Evolutionary conservation across 352 stramenopile genomes (phyloP).

Genomic region (Pythium aquatile): DNA sequence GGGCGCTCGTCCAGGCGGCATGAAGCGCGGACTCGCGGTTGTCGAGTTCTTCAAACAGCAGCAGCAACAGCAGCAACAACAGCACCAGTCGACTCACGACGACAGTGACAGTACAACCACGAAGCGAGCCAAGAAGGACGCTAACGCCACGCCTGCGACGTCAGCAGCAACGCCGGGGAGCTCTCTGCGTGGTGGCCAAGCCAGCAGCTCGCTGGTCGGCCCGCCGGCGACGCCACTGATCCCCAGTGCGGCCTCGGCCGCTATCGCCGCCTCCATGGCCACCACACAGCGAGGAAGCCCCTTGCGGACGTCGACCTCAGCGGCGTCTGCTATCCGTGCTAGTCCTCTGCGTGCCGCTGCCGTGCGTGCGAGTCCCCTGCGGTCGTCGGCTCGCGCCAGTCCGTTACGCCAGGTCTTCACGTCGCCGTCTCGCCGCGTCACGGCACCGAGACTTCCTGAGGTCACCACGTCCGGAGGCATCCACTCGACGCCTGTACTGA

Average conservation of each 20-base stretch:
- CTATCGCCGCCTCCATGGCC: neutral
- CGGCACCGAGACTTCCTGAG: conserved; percentile 19
- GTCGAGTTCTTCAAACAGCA: conserved; percentile 77
- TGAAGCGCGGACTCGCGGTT: conserved; percentile 70
- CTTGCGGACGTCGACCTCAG: conserved; percentile 8
- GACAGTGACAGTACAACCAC: neutral
- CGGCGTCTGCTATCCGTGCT: conserved; percentile 1
- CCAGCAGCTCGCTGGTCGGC: conserved; percentile 16
- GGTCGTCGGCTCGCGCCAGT: conserved; percentile 14
- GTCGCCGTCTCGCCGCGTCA: conserved; percentile 22
- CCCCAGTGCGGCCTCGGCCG: neutral
- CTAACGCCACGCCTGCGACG: neutral
- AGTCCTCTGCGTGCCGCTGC: conserved; percentile 20
- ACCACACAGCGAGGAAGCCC: conserved; percentile 16
- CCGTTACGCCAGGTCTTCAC: conserved; percentile 26
- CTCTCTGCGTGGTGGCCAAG: conserved; percentile 1
- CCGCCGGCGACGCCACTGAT: conserved; percentile 19
- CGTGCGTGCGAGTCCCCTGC: conserved; percentile 19
- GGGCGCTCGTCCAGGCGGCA: conserved; percentile 38
- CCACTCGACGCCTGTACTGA: conserved; percentile 31
- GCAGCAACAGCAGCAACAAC: conserved; percentile 43
- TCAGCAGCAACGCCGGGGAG: neutral
- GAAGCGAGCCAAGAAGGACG: conserved; percentile 20
- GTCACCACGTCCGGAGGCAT: conserved; percentile 5
- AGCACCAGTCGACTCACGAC: conserved; percentile 4